Evolutionary conservation across 148 eudicot genomes (phyloP).

Genomic region (Rhododendron vialii): DNA sequence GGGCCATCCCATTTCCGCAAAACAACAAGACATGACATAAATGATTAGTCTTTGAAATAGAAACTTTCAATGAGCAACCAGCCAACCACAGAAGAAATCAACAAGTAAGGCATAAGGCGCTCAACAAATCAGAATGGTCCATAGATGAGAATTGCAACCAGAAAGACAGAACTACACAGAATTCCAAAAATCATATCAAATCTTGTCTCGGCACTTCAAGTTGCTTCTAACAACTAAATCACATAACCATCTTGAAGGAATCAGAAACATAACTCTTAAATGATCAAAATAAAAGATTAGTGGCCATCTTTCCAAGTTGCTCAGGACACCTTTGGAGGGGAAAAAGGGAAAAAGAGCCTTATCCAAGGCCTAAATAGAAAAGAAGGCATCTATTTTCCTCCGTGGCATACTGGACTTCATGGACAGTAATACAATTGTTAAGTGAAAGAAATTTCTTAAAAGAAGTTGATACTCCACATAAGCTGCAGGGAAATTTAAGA

Average conservation of each 20-base stretch:
- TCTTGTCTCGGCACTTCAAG: background rate
- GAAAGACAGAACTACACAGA: background rate
- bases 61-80: background rate
- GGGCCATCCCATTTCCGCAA: background rate
- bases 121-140: background rate
- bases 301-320: background rate
- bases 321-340: background rate
- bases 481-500: background rate
- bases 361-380: background rate
- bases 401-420: background rate
- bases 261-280: background rate
- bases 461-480: background rate
- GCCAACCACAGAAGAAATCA: background rate
- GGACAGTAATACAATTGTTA: background rate
- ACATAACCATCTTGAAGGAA: background rate
- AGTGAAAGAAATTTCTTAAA: background rate
- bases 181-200: background rate
- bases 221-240: constrained; percentile 1
- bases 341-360: background rate
- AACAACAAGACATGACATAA: background rate
- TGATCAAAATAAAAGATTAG: background rate
- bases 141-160: background rate
- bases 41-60: background rate
- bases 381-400: background rate
- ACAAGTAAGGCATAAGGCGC: background rate